A percentile compares a stretch with the other conserved stretches of the same genome.
Evolutionary conservation across 805 yeast species (phyloP).

Genomic region (Wickerhamiella kurtzmanii): DNA sequence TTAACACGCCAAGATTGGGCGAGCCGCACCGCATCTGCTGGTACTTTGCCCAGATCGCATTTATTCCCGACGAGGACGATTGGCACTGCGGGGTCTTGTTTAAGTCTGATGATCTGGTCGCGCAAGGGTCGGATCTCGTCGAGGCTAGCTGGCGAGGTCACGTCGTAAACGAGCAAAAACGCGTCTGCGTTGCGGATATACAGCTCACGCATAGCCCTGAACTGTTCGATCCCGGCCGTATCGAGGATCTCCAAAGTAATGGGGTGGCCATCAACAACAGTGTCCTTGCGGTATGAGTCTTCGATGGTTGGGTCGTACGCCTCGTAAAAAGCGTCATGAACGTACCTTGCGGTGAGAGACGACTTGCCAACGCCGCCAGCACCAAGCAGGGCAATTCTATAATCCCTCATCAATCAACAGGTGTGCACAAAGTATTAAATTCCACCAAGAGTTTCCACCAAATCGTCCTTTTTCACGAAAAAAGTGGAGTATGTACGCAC

Average conservation of each 20-base stretch:
- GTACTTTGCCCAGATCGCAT: slow-evolving; percentile 46
- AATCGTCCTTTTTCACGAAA: no score
- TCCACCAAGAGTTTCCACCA: neutral
- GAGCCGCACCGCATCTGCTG: neutral
- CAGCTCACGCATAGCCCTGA: slow-evolving; percentile 83
- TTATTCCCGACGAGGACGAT: slow-evolving; percentile 87
- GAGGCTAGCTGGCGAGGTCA: slow-evolving; percentile 63
- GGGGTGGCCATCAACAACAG: slow-evolving; percentile 75
- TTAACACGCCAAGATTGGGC: neutral
- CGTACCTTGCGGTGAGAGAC: slow-evolving; percentile 82
- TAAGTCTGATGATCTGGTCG: slow-evolving; percentile 73
- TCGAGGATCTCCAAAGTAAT: slow-evolving; percentile 80
- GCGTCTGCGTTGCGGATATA: slow-evolving; percentile 71
- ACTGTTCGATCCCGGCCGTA: slow-evolving; percentile 91
- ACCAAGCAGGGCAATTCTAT: slow-evolving; percentile 82
- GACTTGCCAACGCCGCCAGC: slow-evolving; percentile 98
- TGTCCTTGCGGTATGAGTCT: slow-evolving; percentile 82
- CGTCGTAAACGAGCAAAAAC: slow-evolving; percentile 72
- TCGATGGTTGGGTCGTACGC: slow-evolving; percentile 95
- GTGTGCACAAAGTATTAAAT: slow-evolving; percentile 2
- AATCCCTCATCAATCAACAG: slow-evolving; percentile 45
- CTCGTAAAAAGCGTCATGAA: slow-evolving; percentile 79
- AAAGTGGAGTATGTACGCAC: neutral
- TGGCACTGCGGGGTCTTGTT: slow-evolving; percentile 65
- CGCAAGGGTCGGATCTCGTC: slow-evolving; percentile 65